Base-by-base conservation (phyloP, 306 rosid genomes). In the Fragaria nilgerrensis region DNA sequence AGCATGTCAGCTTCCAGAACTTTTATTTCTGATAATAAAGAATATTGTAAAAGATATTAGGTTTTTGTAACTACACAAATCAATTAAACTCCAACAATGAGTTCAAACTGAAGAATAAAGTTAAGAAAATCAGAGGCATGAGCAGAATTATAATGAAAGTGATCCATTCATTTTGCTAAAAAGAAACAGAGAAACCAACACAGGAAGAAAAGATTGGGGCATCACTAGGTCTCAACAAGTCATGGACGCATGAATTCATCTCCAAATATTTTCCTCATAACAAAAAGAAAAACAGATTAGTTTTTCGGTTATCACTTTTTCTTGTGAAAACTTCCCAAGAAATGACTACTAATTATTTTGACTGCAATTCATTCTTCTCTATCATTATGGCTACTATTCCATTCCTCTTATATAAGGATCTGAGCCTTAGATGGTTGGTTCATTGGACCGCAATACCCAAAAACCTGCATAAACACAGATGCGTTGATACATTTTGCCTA, bases 1-100 rank as follows among this genome's bases (percentile, higher is more conserved):
- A 94, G 92, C 98, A 94, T 94, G 85, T 92, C 95, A 80, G 96
- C 98, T 83, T 92, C 92, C 87, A 83, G 85, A 84, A 92, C 97
- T 88, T 92, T 90, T 55, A 94, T 89, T 82, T 87, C 98, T 94
- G 87, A 80, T 43, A 43, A 84, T 49, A 67, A 75, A 86, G 79
- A 68, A 53, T 29, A 45, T 52, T 70, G 25, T 59, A 53, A 74
- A 47, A 47, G 15, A 53, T 50, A 43, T 5, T 22, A 52, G 53
- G 29, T 32, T 36, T 61, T 37, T 36, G 27, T 52, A 50, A 63
- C 22, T 37, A 1, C 19, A 11, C 36, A 61, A 52, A 8, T 72
- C 27, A 2, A 47, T 20, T 29, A 7, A 45, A 39, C 36, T 62
- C 55, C 47, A 1, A 7, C 39, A 55, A 53, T 55, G 27, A 68